Base-by-base conservation (phyloP, 495 filamentous ascomycete genomes). In the Penicillium taxi region DNA sequence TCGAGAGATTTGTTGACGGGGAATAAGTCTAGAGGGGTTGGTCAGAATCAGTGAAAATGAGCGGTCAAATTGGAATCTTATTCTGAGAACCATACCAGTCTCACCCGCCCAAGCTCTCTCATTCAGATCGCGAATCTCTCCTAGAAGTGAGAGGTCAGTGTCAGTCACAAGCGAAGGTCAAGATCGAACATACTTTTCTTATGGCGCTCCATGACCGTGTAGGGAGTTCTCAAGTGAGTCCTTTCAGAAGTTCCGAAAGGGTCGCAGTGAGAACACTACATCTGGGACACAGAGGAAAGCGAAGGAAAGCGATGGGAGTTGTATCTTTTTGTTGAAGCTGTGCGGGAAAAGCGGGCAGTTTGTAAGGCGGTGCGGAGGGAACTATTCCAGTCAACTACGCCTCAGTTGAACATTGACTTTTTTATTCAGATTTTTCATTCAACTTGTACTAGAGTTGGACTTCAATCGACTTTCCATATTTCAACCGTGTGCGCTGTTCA, bases 121-220 rank as follows among this genome's bases (percentile, higher is more conserved):
- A 59, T 98, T 98, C 47, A 94, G 69, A 53, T 83, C 75, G 61
- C 86, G 83, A 57, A 96, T 72, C 63, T 95, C 88, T 61, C 87
- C 89, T 96, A 40, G 5, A 27, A 15, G 26, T 37, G 41, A 42
- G 5, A 33, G 6, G 48, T 56, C 32, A 59, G 47, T 41, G 32
- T 11, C 36, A 18, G 34, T 30, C 14, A 20, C 2, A 36, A 31
- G 28, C 26, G 9, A 9, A 21, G 28, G 22, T 21, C 5, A 23
- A 18, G 20, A 21, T 32, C 14, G 30, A 20, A 22, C 75, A 53
- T 66, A 90, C 88, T 82, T 72, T 91, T 90, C 55, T 81, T 77
- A 61, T 72, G 73, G 59, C 84, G 80, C 67, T 94, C 86, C 88
- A 95, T 94, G 33, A 41, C 49, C 27, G 24, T 32, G 42, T 41